Evolutionary conservation across 441 rosid genomes (phyloP).

Genomic region (Populus hybrid): DNA sequence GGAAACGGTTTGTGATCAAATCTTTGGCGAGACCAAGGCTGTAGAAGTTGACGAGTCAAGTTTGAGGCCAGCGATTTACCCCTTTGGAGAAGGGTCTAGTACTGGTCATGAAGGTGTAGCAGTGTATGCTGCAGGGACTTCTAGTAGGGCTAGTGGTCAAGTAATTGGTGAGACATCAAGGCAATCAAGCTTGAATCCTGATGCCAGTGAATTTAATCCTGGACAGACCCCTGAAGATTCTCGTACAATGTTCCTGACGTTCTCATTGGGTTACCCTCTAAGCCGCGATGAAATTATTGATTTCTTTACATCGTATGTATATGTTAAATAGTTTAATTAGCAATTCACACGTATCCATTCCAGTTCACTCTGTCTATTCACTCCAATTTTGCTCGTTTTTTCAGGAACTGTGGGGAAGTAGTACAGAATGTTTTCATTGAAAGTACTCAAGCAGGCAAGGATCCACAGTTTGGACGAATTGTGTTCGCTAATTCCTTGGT

Average conservation of each 20-base stretch:
- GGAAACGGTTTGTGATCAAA: constrained; percentile 32
- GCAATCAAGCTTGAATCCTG: constrained; percentile 18
- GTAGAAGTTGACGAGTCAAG: constrained; percentile 32
- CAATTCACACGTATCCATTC: neutral
- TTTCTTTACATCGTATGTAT: constrained; percentile 25
- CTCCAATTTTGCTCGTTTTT: neutral
- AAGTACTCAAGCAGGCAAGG: constrained; percentile 13
- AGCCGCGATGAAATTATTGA: constrained; percentile 22
- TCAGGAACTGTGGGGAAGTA: constrained; percentile 34
- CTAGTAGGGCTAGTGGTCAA: neutral
- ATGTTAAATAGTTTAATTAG: neutral
- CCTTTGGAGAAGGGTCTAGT: neutral
- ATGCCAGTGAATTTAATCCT: constrained; percentile 17
- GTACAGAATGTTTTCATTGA: constrained; percentile 27
- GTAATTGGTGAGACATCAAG: neutral
- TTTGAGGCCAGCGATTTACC: constrained; percentile 6
- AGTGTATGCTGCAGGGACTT: neutral
- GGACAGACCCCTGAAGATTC: constrained; percentile 15
- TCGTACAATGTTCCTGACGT: constrained; percentile 33
- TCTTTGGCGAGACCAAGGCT: constrained; percentile 23
- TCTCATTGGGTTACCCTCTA: constrained; percentile 36
- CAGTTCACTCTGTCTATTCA: neutral
- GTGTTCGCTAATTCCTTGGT: constrained; percentile 23
- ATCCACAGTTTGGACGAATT: constrained; percentile 29
- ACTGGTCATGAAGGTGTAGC: neutral